Evolutionary conservation across 306 rosid species (phyloP).

Genomic region (Urtica urens): DNA sequence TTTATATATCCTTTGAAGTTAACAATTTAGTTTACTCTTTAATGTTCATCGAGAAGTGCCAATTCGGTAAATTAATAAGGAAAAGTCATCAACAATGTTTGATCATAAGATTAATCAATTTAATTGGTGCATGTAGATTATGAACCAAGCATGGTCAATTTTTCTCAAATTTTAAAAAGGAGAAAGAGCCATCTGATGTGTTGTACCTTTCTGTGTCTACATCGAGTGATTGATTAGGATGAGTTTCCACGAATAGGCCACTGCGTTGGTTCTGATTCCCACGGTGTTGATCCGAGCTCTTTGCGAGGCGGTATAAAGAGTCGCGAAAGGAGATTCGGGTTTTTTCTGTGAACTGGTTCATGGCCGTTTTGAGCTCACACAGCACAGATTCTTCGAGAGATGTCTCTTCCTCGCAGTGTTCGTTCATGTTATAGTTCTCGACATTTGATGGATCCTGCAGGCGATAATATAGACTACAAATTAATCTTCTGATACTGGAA

Average conservation of each 20-base stretch:
- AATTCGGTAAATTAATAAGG: no score
- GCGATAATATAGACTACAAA: constrained; percentile 11
- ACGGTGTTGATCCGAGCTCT: constrained; percentile 29
- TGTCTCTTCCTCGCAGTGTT: constrained; percentile 19
- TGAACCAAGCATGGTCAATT: background rate
- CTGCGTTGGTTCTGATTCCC: constrained; percentile 19
- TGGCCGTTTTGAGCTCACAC: constrained; percentile 43
- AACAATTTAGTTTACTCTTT: no score
- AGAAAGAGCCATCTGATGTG: background rate
- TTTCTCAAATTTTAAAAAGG: background rate
- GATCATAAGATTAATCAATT: no score
- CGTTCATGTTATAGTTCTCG: constrained; percentile 22
- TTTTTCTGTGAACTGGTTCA: constrained; percentile 43
- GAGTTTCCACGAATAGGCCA: constrained; percentile 13
- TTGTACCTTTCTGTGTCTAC: constrained; percentile 36
- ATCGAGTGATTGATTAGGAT: constrained; percentile 14
- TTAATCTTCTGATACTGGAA: background rate
- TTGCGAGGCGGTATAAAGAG: constrained; percentile 69
- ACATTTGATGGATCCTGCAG: constrained; percentile 11
- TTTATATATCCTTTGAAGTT: no score
- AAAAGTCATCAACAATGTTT: no score
- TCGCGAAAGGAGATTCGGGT: constrained; percentile 65
- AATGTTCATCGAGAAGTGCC: no score
- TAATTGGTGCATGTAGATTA: no score
- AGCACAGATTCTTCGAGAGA: constrained; percentile 47